Base-by-base conservation (phyloP, 352 stramenopile species). In the Pythium brachiatum region DNA sequence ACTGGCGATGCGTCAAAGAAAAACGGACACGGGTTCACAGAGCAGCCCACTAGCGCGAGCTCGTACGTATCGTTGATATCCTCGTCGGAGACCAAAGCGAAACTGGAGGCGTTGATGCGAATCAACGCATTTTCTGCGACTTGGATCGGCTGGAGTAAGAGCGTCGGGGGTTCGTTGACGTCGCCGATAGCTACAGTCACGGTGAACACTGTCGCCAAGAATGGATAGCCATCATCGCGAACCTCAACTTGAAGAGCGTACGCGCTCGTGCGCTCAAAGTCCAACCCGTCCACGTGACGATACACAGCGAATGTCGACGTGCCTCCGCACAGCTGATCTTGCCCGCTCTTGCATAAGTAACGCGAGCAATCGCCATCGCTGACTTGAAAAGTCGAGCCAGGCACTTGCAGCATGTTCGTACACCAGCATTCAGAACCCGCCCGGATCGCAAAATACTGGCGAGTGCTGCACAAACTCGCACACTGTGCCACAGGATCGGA, bases 381-480 rank as follows among this genome's bases (percentile, higher is more conserved):
- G 2, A 46, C 34, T 20, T 64, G 54, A 25, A 41, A 68, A 0
- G 12, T 46, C 2, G 46, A 39, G 11, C 60, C 54, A 7, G 66
- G 47, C 13, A 64, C 18, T 34, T 63, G 18, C 32, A 73, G 11
- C 0, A 41, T 15, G 29, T 69, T 73, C 4, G 57, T 47, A 20
- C 66, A 73, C 66, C 60, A 69, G 38, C 66, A 73, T 31, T 73
- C 50, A 11, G 57, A 57, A 2, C n/a, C 27, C 7, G 26, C 46
- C 0, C 41, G 57, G 27, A 73, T 66, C n/a, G 53, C 60, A 43
- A 69, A 66, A 26, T 66, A 73, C 50, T 69, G 61, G 25, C 56
- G 61, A 6, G 12, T 20, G 12, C 39, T 46, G 21, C 66, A 73
- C 3, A 29, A 26, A 15, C 29, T 54, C 0, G 34, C 46, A 32